Evolutionary conservation across 306 rosid genomes (phyloP).

Genomic region (Bauhinia variegata): DNA sequence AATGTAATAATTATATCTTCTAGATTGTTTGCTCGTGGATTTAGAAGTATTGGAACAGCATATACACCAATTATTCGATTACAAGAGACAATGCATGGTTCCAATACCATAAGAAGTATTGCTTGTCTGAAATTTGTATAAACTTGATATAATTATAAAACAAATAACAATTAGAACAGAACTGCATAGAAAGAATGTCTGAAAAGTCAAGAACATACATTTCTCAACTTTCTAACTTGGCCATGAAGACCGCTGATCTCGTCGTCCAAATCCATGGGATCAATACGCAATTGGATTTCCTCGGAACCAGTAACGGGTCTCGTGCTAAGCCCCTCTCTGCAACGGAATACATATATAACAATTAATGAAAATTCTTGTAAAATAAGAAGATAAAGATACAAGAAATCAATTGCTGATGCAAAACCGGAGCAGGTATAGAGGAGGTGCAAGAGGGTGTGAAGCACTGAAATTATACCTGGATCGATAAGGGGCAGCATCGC

Average conservation of each 20-base stretch:
- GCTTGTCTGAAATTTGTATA: background rate
- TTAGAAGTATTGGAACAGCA: background rate
- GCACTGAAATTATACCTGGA: conserved; percentile 55
- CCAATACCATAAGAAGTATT: background rate
- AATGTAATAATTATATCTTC: conserved; percentile 1
- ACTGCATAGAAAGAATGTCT: background rate
- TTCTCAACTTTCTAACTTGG: conserved; percentile 79
- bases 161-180: background rate
- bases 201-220: conserved; percentile 45
- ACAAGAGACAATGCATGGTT: background rate
- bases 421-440: background rate
- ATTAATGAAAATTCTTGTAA: background rate
- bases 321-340: conserved; percentile 85
- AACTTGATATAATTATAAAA: background rate
- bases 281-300: conserved; percentile 88
- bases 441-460: background rate
- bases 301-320: conserved; percentile 66
- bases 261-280: conserved; percentile 79
- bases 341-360: conserved; percentile 10
- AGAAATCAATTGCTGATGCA: no score
- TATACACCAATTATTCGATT: background rate
- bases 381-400: background rate
- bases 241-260: conserved; percentile 83
- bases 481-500: conserved; percentile 63
- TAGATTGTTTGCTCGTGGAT: background rate